Percentiles rank a stretch among this genome's conserved stretches.
These are phyloP conservation scores for Camellia japonica DNA, from an alignment of 148 eudicot species.

Conservation along the genomic window DNA sequence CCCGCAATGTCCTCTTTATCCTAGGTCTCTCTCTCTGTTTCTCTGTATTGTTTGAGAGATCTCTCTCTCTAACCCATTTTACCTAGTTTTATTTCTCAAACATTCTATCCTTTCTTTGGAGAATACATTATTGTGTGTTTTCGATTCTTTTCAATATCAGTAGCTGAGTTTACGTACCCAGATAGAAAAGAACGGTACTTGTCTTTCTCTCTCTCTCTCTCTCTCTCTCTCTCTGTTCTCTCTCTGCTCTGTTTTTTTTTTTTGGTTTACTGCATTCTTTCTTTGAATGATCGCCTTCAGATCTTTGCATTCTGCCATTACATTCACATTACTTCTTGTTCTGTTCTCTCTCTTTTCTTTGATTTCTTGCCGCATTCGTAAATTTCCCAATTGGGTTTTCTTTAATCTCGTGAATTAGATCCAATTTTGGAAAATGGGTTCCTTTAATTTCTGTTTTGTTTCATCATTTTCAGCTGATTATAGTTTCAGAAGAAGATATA, in stretches of 20 bases:
- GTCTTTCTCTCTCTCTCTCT: slow-evolving; percentile 1
- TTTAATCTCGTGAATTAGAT: neutral
- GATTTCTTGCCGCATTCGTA: neutral
- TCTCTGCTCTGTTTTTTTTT: neutral
- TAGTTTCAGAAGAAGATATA: neutral
- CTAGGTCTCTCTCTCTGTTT: neutral
- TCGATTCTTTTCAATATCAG: neutral
- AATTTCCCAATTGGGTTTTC: neutral
- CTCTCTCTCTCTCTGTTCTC: neutral
- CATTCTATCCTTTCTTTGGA: neutral
- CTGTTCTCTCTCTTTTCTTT: no score
- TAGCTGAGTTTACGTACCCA: neutral
- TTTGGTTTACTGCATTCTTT: neutral
- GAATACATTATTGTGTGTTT: slow-evolving; percentile 2
- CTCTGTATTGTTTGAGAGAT: neutral
- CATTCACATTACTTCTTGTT: neutral
- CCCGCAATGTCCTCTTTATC: no score
- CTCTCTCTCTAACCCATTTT: neutral
- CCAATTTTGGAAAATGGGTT: neutral
- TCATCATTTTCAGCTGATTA: neutral
- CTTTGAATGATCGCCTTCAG: neutral
- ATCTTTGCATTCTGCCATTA: slow-evolving; percentile 6
- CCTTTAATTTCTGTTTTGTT: neutral
- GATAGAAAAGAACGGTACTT: slow-evolving; percentile 10
- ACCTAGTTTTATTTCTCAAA: neutral